Evolutionary conservation across 2,329 filamentous ascomycete genomes (phyloP), one percentile per base, ranked within the genome.

Genomic region (Beauveria sp.): DNA sequence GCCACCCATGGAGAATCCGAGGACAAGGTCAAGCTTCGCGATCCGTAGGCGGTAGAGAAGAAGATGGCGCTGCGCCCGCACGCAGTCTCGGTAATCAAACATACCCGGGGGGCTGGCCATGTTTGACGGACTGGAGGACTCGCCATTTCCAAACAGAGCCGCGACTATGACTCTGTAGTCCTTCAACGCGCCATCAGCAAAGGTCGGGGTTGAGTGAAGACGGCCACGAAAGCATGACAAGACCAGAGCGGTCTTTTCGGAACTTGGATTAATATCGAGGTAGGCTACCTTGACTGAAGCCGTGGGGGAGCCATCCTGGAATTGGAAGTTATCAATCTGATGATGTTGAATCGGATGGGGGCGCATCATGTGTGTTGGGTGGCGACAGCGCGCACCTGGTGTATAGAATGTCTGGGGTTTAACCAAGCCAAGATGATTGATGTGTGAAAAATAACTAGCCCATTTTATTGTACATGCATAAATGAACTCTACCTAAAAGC

Each of bases 1-100:
- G 2, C 77, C 79, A 14, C 75, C 79, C 79, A 81, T 81, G n/a
- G 75, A 77, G 66, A 80, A 81, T 1, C 78, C 78, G 3, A 78
- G 59, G 10, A 80, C 68, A 5, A 75, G 71, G 64, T 79, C 74
- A 5, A 80, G 59, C 2, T 62, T 16, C 4, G 40, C 12, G 40
- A 41, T 41, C 12, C 40, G 14, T 16, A 41, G 40, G 18, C 18
- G 14, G 14, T 5, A 41, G 18, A 18, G 12, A 41, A 41, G 12
- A 14, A 41, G 18, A 16, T 41, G 40, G 18, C 18, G 40, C 40
- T 41, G 40, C 12, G 40, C 40, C 14, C 18, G 12, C 14, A 41
- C 40, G 40, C 40, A 41, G 40, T 41, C 40, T 41, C 40, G 40
- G 18, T 41, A 41, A 18, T 41, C 40, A 14, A 41, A 14, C 40